These are phyloP conservation scores for Calonectria honghensis DNA, from an alignment of 2,329 filamentous ascomycete genomes.

Conservation along the genomic window DNA sequence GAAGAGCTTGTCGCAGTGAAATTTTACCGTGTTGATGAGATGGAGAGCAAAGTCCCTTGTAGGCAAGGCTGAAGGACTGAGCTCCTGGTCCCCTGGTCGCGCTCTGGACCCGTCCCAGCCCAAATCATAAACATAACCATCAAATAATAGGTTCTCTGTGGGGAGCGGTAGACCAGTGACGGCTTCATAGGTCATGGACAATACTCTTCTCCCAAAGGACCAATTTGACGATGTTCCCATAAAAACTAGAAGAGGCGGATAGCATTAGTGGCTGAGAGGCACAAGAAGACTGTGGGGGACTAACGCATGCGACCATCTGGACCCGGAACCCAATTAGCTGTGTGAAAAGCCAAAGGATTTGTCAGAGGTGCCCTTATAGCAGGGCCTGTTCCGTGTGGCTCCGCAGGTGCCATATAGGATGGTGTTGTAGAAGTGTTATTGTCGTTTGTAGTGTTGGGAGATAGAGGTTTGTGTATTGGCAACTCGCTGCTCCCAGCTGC, in stretches of 20 bases:
- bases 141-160: conserved; percentile 24
- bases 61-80: conserved; percentile 29
- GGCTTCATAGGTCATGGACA: conserved; percentile 27
- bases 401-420: background rate
- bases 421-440: background rate
- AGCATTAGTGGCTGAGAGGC: background rate
- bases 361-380: conserved; percentile 16
- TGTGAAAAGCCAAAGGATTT: conserved; percentile 35
- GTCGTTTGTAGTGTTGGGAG: background rate
- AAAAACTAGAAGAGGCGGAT: conserved; percentile 11
- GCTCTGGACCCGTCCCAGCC: conserved; percentile 20
- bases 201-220: conserved; percentile 29
- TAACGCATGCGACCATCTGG: conserved; percentile 15
- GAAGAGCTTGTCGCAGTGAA: conserved; percentile 47
- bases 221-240: conserved; percentile 37
- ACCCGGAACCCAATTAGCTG: conserved; percentile 33
- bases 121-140: conserved; percentile 30
- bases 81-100: background rate
- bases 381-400: background rate
- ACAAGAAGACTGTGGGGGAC: background rate
- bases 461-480: background rate
- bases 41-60: conserved; percentile 47
- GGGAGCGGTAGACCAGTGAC: conserved; percentile 4
- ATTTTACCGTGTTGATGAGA: conserved; percentile 50
- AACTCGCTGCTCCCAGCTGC: background rate